These are phyloP conservation scores for Lentinula guzmanii DNA, from an alignment of 768 basidiomycete genomes.

Conservation along the genomic window DNA sequence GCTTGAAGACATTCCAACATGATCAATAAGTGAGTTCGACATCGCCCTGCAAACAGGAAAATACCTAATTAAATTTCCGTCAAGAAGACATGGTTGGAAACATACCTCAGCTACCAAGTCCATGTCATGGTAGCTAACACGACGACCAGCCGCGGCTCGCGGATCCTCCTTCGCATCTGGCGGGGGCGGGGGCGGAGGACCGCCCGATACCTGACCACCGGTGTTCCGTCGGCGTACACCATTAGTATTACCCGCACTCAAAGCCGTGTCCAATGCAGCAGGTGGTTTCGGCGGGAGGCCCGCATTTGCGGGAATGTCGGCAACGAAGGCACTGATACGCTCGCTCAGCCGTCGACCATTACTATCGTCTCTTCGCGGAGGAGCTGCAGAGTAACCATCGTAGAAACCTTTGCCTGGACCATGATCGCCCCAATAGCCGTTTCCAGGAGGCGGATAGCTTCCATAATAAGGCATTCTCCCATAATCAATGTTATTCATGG, in stretches of 20 bases:
- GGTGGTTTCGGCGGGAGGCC: slow-evolving; percentile 80
- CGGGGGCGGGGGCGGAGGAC: slow-evolving; percentile 72
- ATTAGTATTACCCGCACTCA: slow-evolving; percentile 43
- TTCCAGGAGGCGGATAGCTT: slow-evolving; percentile 34
- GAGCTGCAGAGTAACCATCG: slow-evolving; percentile 27
- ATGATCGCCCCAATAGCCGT: slow-evolving; percentile 37
- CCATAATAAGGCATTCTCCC: slow-evolving; percentile 26
- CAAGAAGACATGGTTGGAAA: slow-evolving; percentile 12
- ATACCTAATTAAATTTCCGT: slow-evolving; percentile 7
- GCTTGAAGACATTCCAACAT: not conserved
- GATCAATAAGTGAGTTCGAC: slow-evolving; percentile 44
- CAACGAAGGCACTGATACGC: slow-evolving; percentile 73
- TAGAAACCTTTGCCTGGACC: slow-evolving; percentile 32
- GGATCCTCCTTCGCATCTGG: slow-evolving; percentile 92
- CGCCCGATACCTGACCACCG: slow-evolving; percentile 33
- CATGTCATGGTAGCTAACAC: slow-evolving; percentile 94
- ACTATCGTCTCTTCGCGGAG: slow-evolving; percentile 52
- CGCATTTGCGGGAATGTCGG: slow-evolving; percentile 54
- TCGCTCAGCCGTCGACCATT: slow-evolving; percentile 67
- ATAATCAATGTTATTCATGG: slow-evolving; percentile 30
- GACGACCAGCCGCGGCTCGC: slow-evolving; percentile 79
- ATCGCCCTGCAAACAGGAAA: slow-evolving; percentile 38
- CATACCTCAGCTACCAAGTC: slow-evolving; percentile 80
- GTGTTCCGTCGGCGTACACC: slow-evolving; percentile 31
- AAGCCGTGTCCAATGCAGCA: slow-evolving; percentile 43